Evolutionary conservation across 257 asterid genomes (phyloP).

Genomic region (Nicotiana attenuata): DNA sequence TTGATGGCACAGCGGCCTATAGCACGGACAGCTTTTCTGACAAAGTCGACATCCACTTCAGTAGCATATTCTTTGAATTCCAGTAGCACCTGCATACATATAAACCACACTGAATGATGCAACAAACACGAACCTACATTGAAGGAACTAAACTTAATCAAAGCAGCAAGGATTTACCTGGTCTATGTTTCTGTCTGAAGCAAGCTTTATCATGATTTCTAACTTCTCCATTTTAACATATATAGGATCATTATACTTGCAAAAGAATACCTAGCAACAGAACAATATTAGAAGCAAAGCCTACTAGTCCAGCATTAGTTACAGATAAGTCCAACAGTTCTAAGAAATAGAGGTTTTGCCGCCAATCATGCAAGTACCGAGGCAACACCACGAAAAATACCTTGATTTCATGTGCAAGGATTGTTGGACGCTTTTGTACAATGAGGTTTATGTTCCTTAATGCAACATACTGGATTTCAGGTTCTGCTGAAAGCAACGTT

Average conservation of each 20-base stretch:
- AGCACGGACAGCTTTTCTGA: constrained; percentile 99
- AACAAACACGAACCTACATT: constrained; percentile 11
- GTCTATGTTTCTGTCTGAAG: constrained; percentile 94
- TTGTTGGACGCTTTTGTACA: constrained; percentile 93
- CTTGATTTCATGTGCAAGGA: constrained; percentile 98
- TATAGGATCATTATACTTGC: constrained; percentile 99
- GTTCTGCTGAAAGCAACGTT: constrained; percentile 95
- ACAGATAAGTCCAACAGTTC: constrained; percentile 5
- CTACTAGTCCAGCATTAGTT: constrained; percentile 2
- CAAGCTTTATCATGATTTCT: constrained; percentile 99
- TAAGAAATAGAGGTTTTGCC: not conserved
- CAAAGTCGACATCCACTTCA: constrained; percentile 98
- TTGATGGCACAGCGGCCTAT: constrained; percentile 99
- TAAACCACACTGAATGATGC: constrained; percentile 10
- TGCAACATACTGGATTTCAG: constrained; percentile 94
- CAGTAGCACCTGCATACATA: constrained; percentile 59
- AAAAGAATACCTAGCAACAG: constrained; percentile 72
- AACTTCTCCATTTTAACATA: constrained; percentile 98
- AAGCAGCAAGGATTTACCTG: constrained; percentile 53
- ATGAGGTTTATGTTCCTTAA: constrained; percentile 91
- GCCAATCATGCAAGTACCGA: not conserved
- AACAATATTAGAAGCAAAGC: constrained; percentile 15
- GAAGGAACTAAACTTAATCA: not conserved
- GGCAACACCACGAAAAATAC: constrained; percentile 25
- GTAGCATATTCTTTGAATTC: constrained; percentile 99